These are phyloP conservation scores for Penicillium sclerotigenum DNA, from an alignment of 2,329 filamentous ascomycete species.

Conservation along the genomic window DNA sequence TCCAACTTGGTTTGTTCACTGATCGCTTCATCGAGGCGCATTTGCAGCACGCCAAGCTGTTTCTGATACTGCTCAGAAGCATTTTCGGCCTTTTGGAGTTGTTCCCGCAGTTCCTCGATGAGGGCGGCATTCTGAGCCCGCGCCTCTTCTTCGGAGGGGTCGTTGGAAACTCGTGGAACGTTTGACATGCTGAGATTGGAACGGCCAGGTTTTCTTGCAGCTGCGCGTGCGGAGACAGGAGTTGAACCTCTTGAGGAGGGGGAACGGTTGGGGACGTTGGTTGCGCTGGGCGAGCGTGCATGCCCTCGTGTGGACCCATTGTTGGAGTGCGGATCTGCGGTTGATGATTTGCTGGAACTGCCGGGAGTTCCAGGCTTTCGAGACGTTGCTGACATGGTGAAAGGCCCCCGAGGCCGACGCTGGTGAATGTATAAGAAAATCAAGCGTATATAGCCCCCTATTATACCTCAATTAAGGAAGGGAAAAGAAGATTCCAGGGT, in stretches of 20 bases:
- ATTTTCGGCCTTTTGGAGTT: slow-evolving; percentile 75
- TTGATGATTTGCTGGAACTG: slow-evolving; percentile 33
- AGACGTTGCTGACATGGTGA: slow-evolving; percentile 43
- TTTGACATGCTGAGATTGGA: slow-evolving; percentile 45
- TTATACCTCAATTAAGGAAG: background rate
- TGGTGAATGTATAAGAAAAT: slow-evolving; percentile 13
- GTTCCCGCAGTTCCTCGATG: slow-evolving; percentile 79
- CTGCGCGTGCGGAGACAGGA: slow-evolving; percentile 69
- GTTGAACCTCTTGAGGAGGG: slow-evolving; percentile 59
- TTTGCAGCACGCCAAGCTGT: slow-evolving; percentile 79
- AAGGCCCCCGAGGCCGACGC: slow-evolving; percentile 15
- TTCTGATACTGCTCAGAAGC: slow-evolving; percentile 76
- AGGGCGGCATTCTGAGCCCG: slow-evolving; percentile 75
- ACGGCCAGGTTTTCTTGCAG: slow-evolving; percentile 57
- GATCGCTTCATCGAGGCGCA: slow-evolving; percentile 78
- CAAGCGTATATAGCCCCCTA: slow-evolving; percentile 2
- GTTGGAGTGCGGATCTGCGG: slow-evolving; percentile 28
- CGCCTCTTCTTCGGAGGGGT: slow-evolving; percentile 64
- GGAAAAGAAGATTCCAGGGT: slow-evolving; percentile 9
- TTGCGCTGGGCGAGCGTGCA: slow-evolving; percentile 50
- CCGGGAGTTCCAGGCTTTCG: slow-evolving; percentile 42
- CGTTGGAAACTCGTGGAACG: slow-evolving; percentile 46
- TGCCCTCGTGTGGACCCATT: slow-evolving; percentile 39
- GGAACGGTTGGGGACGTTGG: slow-evolving; percentile 54
- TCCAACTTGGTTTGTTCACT: slow-evolving; percentile 83